These are phyloP conservation scores for Adansonia grandidieri DNA, from an alignment of 441 rosid species.

Conservation along the genomic window DNA sequence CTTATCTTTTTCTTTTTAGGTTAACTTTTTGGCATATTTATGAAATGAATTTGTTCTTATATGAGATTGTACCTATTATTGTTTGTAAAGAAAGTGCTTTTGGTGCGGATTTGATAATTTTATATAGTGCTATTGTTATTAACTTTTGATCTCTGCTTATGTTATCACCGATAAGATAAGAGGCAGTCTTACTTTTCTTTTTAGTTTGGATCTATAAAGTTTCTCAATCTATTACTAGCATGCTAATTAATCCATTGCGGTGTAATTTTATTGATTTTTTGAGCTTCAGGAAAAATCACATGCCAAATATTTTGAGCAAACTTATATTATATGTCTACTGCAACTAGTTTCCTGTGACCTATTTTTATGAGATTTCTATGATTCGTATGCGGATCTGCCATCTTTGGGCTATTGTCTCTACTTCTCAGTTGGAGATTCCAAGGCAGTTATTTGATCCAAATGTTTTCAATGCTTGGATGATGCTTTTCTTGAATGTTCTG, in stretches of 20 bases:
- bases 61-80: neutral
- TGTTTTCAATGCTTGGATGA: conserved; percentile 95
- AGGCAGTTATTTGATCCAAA: conserved; percentile 81
- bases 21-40: neutral
- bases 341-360: neutral
- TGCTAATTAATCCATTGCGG: neutral
- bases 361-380: neutral
- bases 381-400: neutral
- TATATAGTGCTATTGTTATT: neutral
- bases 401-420: conserved; percentile 29
- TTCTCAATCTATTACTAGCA: neutral
- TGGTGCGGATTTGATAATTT: neutral
- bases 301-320: conserved; percentile 13
- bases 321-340: neutral
- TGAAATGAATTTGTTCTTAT: neutral
- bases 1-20: neutral
- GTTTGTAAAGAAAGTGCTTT: neutral
- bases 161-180: neutral
- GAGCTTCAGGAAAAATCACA: neutral
- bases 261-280: neutral
- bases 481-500: conserved; percentile 82
- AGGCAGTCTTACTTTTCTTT: neutral
- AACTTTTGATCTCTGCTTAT: neutral
- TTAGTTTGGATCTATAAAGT: neutral
- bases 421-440: conserved; percentile 90